A percentile compares a stretch with the other conserved stretches of the same genome.
phyloP scores from a whole-genome alignment of 1,139 yeast genomes.

The Geotrichum candidum region DNA sequence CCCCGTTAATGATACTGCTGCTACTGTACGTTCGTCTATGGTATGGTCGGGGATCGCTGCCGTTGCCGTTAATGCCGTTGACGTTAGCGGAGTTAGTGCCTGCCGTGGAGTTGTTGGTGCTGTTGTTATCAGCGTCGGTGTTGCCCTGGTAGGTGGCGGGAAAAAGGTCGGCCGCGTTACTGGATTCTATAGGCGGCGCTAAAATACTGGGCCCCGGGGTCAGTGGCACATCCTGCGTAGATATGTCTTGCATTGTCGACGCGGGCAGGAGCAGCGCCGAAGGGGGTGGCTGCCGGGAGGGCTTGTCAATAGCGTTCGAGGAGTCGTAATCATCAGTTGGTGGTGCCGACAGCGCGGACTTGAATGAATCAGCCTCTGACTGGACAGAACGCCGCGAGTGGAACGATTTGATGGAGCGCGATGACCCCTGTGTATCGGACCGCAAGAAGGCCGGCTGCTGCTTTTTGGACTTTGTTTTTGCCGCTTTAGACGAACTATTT shows the following conservation, averaged over 20 bases:
- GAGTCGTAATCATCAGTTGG: slow-evolving; percentile 7
- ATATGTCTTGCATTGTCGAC: neutral
- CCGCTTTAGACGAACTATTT: slow-evolving; percentile 29
- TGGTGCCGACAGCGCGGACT: slow-evolving; percentile 22
- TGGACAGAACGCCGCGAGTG: slow-evolving; percentile 29
- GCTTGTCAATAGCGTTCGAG: neutral
- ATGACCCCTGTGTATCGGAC: slow-evolving; percentile 40
- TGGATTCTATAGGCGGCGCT: slow-evolving; percentile 5
- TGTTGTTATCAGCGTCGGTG: neutral
- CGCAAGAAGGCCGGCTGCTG: slow-evolving; percentile 31
- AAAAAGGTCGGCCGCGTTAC: neutral
- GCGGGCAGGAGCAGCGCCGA: neutral
- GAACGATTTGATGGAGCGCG: slow-evolving; percentile 34
- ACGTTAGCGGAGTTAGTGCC: neutral
- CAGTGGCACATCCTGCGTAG: neutral
- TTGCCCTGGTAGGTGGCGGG: slow-evolving; percentile 3
- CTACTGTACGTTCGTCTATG: slow-evolving; percentile 15
- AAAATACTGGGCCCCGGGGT: slow-evolving; percentile 20
- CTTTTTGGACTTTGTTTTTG: slow-evolving; percentile 26
- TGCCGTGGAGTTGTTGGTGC: neutral
- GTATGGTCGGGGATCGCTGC: slow-evolving; percentile 10
- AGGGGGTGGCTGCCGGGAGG: slow-evolving; percentile 1
- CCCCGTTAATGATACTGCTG: slow-evolving; percentile 15
- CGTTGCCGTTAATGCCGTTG: neutral
- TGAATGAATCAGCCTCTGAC: slow-evolving; percentile 27